Evolutionary conservation across 768 basidiomycete genomes (phyloP), one percentile per base, ranked within the genome.

Genomic region (Rhodocollybia butyracea): DNA sequence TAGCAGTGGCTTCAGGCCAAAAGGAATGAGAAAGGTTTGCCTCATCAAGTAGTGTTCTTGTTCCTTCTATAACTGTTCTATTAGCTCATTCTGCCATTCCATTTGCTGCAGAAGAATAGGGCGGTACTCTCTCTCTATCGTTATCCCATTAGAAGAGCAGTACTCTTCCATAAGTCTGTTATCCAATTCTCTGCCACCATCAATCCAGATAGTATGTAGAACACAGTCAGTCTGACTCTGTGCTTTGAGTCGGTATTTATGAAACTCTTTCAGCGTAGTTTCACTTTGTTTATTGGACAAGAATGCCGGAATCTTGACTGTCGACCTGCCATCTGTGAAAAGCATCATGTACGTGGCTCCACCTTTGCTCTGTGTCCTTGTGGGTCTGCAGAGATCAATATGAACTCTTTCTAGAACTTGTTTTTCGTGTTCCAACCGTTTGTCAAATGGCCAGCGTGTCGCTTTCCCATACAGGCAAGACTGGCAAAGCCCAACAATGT

Each of bases 151-250:
- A 5, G 52, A 36, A 0, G 5, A 17, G 17, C 62, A 58, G 36
- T 59, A 63, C 1, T 15, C 38, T 8, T 60, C 29, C 48, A 68
- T 70, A 6, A 63, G 40, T 0, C 55, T 24, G 48, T 63, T 65
- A 2, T 64, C 39, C 36, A 63, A 73, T 56, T 72, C 68, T 3
- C 60, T 58, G 4, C 70, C 72, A 15, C 61, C 54, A 51, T 73
- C 70, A 1, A 58, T 54, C 2, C 56, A 36, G 6, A 68, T 55
- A 0, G 31, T 32, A 10, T 58, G 54, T 1, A 69, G 36, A 26
- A 56, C 56, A 19, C 46, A 30, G 2, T 58, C 51, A 0, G 57
- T 60, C 32, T 67, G 66, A 0, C 52, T 12, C n/a, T 70, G 60
- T 0, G 63, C 56, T 17, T 55, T 42, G 0, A 39, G 36, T 1